Base-by-base conservation (phyloP, 2,329 filamentous ascomycete genomes). In the Calonectria pseudoreteaudii region DNA sequence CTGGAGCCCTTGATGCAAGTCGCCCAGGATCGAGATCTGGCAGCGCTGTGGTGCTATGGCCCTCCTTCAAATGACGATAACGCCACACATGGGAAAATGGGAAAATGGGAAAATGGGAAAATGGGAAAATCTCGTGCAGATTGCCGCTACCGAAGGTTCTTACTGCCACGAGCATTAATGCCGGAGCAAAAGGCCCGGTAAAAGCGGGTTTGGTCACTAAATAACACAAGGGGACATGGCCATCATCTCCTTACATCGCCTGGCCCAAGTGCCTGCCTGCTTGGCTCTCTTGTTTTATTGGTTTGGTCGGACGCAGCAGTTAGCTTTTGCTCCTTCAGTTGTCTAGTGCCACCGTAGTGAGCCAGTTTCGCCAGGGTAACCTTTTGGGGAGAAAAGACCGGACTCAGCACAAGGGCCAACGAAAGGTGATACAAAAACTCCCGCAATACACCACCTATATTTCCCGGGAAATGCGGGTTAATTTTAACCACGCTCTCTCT, bases 111-210 rank as follows among this genome's bases (percentile, higher is more conserved):
- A 73, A 23, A 73, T 70, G 71, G 66, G 66, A 41, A 62, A 73
- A 23, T 26, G n/a, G 23, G 36, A 38, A 62, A 70, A 60, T 30
- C 44, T 62, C 31, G 47, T n/a, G 36, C 28, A 56, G 41, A 11
- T 26, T 53, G 60, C 18, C 41, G 56, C 67, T 64, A 64, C 41
- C 30, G 20, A 69, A 60, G 31, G 30, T 50, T 60, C 41, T 50
- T n/a, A 26, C n/a, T 38, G 31, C 34, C 34, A 58, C 50, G 20
- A 44, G 34, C 30, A 31, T 52, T 26, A 20, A 38, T 31, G n/a
- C 52, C 71, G 77, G 77, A 78, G 76, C 38, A 75, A 77, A 74
- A 44, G 30, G 71, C 76, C 77, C 75, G 76, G 64, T 70, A 78
- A 79, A 79, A 79, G 77, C 77, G 74, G 77, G 76, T 65, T 66